A percentile compares a stretch with the other conserved stretches of the same genome.
These are phyloP conservation scores for Colletotrichum tanaceti DNA, from an alignment of 2,329 filamentous ascomycete species.

Conservation along the genomic window DNA sequence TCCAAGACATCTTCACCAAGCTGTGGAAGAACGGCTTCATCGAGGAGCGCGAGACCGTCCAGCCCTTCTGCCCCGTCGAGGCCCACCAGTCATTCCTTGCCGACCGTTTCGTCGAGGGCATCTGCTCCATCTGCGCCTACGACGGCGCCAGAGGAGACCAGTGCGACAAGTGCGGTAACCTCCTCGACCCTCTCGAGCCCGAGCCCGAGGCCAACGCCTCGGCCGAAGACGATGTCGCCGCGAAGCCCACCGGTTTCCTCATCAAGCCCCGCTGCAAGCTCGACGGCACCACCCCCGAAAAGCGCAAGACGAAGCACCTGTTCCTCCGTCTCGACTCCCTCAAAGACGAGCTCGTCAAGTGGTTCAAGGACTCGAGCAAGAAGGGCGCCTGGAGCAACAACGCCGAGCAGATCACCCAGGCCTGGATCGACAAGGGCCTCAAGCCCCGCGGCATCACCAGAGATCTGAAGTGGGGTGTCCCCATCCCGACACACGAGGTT, in stretches of 20 bases:
- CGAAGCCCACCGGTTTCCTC: slow-evolving; percentile 61
- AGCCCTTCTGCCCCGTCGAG: slow-evolving; percentile 83
- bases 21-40: slow-evolving; percentile 91
- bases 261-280: slow-evolving; percentile 93
- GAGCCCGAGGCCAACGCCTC: slow-evolving; percentile 51
- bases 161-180: slow-evolving; percentile 73
- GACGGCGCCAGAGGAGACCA: slow-evolving; percentile 79
- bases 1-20: slow-evolving; percentile 88
- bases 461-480: slow-evolving; percentile 89
- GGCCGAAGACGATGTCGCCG: slow-evolving; percentile 48
- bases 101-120: slow-evolving; percentile 87
- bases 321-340: slow-evolving; percentile 89
- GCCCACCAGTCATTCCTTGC: slow-evolving; percentile 80
- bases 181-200: slow-evolving; percentile 76
- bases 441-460: slow-evolving; percentile 90
- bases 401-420: slow-evolving; percentile 79
- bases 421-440: slow-evolving; percentile 86
- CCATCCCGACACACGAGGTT: slow-evolving; percentile 61
- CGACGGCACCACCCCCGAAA: slow-evolving; percentile 83
- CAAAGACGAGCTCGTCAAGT: slow-evolving; percentile 79
- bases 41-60: slow-evolving; percentile 85
- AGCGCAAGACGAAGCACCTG: slow-evolving; percentile 87
- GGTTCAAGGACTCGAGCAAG: slow-evolving; percentile 78
- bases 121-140: slow-evolving; percentile 79
- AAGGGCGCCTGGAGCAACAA: slow-evolving; percentile 83